Base-by-base conservation (phyloP, 768 basidiomycete genomes). In the Collybia mongolica region DNA sequence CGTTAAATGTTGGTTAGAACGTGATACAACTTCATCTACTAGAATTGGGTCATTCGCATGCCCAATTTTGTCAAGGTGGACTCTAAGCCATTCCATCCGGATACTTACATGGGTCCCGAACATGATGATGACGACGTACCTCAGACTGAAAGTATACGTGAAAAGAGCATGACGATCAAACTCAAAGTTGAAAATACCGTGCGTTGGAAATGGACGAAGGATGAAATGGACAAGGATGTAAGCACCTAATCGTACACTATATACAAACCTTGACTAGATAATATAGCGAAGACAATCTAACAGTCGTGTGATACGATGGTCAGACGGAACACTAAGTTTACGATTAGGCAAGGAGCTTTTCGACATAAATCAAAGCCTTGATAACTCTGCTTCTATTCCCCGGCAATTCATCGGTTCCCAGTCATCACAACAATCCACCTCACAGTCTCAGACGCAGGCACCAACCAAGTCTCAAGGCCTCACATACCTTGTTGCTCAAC, bases 61-160 rank as follows among this genome's bases (percentile, higher is more conserved):
- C 97, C 96, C n/a, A 91, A 90, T 63, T 97, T 91, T 63, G 85
- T 99, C 49, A 86, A 88, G 61, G 78, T 97, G 45, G 91, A 95
- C 60, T 80, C 91, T 1, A 88, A 88, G 54, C 92, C 96, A 0
- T 99, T 91, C 62, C 91, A 95, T 62, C 83, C 86, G 11, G 86
- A 93, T 49, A 87, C 86, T 0, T 94, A 93, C 67, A 75, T 86
- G 40, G 89, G 88, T 17, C 84, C 90, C 15, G 91, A 93, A 59
- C 85, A 89, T 26, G 89, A 90, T 26, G 84, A 85, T 18, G 84
- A 82, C 37, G 81, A 86, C 43, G 60, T 71, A 14, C 74, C 77
- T 24, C 73, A 80, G 45, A 77, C 72, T 8, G 84, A 84, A 49
- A 82, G 76, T 12, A 66, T 84, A 19, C 82, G 84, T 46, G 88